Conservation (phyloP, 768 basidiomycete genomes). For the Rhizopogon rudus region DNA sequence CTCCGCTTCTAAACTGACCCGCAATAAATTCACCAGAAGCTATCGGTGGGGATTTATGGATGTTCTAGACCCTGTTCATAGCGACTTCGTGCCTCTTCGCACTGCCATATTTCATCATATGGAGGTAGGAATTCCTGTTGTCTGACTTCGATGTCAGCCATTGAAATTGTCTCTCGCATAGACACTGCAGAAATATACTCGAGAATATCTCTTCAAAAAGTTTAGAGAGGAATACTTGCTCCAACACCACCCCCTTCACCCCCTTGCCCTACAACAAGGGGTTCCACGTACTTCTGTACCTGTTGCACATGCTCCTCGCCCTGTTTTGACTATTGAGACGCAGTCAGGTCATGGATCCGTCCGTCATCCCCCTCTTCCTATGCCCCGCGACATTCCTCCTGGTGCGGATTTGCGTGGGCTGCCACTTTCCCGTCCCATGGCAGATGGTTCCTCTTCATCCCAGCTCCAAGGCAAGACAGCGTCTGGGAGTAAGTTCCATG, state of each 20-base stretch:
- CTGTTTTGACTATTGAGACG: slow-evolving; percentile 60
- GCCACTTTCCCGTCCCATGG: slow-evolving; percentile 34
- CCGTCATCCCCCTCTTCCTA: slow-evolving; percentile 41
- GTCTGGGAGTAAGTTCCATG: slow-evolving; percentile 33
- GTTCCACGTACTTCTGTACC: slow-evolving; percentile 26
- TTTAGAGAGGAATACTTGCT: slow-evolving; percentile 57
- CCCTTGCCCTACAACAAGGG: slow-evolving; percentile 40
- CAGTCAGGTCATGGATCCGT: slow-evolving; percentile 39
- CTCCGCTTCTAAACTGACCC: slow-evolving; percentile 40
- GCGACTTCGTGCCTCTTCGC: slow-evolving; percentile 75
- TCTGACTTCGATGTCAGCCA: slow-evolving; percentile 10
- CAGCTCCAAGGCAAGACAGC: slow-evolving; percentile 27
- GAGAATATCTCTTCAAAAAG: slow-evolving; percentile 78
- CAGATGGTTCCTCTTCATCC: slow-evolving; percentile 27
- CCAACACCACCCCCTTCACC: slow-evolving; percentile 39
- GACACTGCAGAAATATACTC: slow-evolving; percentile 83
- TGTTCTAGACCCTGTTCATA: slow-evolving; percentile 72
- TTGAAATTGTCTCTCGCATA: slow-evolving; percentile 25
- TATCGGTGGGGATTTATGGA: slow-evolving; percentile 87
- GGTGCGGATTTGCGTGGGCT: slow-evolving; percentile 40
- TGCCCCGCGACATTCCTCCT: slow-evolving; percentile 43
- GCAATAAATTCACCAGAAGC: slow-evolving; percentile 62
- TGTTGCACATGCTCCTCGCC: slow-evolving; percentile 40
- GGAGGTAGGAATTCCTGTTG: slow-evolving; percentile 52
- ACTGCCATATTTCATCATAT: slow-evolving; percentile 83